phyloP scores from a whole-genome alignment of 345 rosid species.

The Sisymbrium altissimum region DNA sequence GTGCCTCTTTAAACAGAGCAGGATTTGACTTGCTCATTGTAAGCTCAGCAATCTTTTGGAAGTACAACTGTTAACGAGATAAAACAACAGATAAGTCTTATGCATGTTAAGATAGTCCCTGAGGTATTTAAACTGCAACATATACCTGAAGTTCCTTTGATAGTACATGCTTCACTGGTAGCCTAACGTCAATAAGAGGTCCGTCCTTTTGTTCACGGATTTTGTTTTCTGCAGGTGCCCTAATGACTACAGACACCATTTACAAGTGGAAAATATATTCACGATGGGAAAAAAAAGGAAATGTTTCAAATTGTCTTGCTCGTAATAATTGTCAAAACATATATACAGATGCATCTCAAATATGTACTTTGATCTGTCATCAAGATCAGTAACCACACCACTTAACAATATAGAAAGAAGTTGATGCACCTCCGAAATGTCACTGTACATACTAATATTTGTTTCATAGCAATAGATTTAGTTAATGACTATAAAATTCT shows the following conservation, averaged over 20 bases:
- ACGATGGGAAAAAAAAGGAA: not conserved
- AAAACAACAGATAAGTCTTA: conserved; percentile 9
- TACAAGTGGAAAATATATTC: not conserved
- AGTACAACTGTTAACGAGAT: conserved; percentile 68
- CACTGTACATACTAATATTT: conserved; percentile 7
- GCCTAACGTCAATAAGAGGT: conserved; percentile 72
- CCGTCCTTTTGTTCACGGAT: conserved; percentile 59
- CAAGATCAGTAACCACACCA: not conserved
- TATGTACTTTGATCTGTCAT: not conserved
- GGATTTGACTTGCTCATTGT: conserved; percentile 71
- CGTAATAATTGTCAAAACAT: not conserved
- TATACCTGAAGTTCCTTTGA: conserved; percentile 92
- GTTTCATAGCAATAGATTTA: not conserved
- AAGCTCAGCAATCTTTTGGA: conserved; percentile 92
- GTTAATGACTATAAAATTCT: not conserved
- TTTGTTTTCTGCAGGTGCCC: conserved; percentile 62
- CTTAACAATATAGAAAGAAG: not conserved
- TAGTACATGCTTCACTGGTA: conserved; percentile 85
- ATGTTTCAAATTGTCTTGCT: conserved; percentile 5
- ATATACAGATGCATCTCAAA: not conserved
- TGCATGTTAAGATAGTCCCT: not conserved
- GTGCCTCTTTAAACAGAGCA: conserved; percentile 77
- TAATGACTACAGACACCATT: conserved; percentile 51
- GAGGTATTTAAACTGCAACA: conserved; percentile 6
- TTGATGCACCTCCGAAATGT: not conserved